These are phyloP conservation scores for Stentor roeselii DNA, from an alignment of 73 alveolate species.

Conservation along the genomic window DNA sequence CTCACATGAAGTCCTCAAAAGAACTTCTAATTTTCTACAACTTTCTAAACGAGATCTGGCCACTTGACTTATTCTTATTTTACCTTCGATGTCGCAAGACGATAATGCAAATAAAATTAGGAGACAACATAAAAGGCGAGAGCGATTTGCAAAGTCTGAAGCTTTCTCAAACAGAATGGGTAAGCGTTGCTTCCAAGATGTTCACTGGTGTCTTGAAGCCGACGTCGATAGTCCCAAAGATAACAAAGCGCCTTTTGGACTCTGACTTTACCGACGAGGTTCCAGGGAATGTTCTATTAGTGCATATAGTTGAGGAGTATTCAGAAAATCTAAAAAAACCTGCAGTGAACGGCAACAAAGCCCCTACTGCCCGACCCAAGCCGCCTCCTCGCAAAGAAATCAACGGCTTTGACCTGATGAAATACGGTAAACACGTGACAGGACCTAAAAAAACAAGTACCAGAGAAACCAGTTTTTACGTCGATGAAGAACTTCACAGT, in stretches of 20 bases:
- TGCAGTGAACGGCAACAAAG: neutral
- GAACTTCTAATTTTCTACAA: constrained; percentile 3
- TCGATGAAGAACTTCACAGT: constrained; percentile 7
- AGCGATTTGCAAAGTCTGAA: neutral
- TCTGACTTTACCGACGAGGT: constrained; percentile 3
- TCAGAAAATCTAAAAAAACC: neutral
- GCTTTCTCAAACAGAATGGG: neutral
- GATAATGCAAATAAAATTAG: constrained; percentile 14
- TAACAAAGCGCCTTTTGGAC: neutral
- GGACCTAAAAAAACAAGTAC: neutral
- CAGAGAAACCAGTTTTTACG: neutral
- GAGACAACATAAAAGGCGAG: constrained; percentile 1
- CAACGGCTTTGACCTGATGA: neutral
- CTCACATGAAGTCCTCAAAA: neutral
- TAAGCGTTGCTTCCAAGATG: neutral
- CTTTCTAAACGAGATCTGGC: constrained; percentile 16
- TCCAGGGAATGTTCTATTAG: neutral
- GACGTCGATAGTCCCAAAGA: neutral
- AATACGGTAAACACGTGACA: constrained; percentile 3
- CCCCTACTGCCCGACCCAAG: neutral
- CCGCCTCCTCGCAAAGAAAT: constrained; percentile 8
- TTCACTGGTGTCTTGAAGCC: constrained; percentile 5
- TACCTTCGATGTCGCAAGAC: neutral
- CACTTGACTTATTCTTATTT: neutral
- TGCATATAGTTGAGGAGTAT: neutral